Conservation (phyloP, 2,329 filamentous ascomycete genomes). For the Aspergillus transmontanensis region DNA sequence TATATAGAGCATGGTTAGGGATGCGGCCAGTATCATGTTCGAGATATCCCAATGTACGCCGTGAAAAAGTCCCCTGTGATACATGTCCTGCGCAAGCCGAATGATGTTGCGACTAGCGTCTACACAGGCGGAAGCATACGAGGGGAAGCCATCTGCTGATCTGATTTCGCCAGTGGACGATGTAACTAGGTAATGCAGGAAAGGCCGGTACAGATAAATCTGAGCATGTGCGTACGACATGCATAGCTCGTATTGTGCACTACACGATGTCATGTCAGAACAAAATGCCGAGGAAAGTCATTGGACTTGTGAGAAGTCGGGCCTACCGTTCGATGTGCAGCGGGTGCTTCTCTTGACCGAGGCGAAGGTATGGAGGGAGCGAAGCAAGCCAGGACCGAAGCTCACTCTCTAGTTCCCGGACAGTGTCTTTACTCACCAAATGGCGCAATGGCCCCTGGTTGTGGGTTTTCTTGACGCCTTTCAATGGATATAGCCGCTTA, state of each 20-base stretch:
- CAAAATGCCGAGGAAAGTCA: neutral
- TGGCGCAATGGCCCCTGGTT: slow-evolving; percentile 5
- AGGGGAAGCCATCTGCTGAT: slow-evolving; percentile 5
- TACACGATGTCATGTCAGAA: neutral
- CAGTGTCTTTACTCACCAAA: slow-evolving; percentile 9
- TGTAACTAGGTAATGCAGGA: slow-evolving; percentile 10
- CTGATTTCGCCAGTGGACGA: neutral
- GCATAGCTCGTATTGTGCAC: slow-evolving; percentile 13
- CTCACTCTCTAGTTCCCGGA: slow-evolving; percentile 8
- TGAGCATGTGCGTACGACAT: slow-evolving; percentile 14
- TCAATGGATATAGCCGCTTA: slow-evolving; percentile 8
- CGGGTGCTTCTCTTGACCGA: neutral
- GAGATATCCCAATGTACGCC: slow-evolving; percentile 11
- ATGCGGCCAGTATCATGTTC: slow-evolving; percentile 9
- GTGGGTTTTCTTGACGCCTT: neutral
- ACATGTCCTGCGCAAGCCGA: slow-evolving; percentile 16
- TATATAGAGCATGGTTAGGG: slow-evolving; percentile 10
- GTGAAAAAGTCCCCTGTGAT: slow-evolving; percentile 9
- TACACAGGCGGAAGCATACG: slow-evolving; percentile 12
- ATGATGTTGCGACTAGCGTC: slow-evolving; percentile 18
- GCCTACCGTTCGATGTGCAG: slow-evolving; percentile 6
- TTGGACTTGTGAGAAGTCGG: neutral
- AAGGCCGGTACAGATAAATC: slow-evolving; percentile 15
- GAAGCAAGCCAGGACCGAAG: slow-evolving; percentile 10
- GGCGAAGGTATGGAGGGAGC: neutral